Conservation (phyloP, 1,284 basidiomycete genomes). For the Ceratorhiza oryzae-sativae region DNA sequence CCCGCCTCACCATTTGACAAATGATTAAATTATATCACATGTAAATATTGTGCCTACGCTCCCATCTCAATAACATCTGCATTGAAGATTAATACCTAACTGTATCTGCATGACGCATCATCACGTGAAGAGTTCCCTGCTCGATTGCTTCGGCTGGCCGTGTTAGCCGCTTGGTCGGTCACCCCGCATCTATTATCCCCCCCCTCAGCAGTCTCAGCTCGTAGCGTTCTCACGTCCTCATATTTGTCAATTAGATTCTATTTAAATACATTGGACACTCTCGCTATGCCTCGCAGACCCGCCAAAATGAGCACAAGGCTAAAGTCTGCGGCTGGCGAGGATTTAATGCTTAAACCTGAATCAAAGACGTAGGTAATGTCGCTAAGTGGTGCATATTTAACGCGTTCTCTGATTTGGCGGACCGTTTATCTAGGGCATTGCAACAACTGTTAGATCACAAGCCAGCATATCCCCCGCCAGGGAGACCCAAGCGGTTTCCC, state of each 20-base stretch:
- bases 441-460: slow-evolving; percentile 22
- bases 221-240: slow-evolving; percentile 19
- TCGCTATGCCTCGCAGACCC: slow-evolving; percentile 15
- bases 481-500: slow-evolving; percentile 50
- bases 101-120: background rate
- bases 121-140: slow-evolving; percentile 34
- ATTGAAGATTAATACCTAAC: background rate
- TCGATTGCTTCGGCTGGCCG: slow-evolving; percentile 10
- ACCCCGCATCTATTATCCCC: slow-evolving; percentile 4
- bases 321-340: slow-evolving; percentile 28
- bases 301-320: slow-evolving; percentile 18
- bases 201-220: slow-evolving; percentile 3
- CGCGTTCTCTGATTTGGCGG: background rate
- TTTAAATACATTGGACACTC: background rate
- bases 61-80: slow-evolving; percentile 11
- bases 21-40: slow-evolving; percentile 31
- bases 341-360: slow-evolving; percentile 27
- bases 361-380: slow-evolving; percentile 33
- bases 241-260: background rate
- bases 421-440: background rate
- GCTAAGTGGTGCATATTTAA: too few relatives aligned
- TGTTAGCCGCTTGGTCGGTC: slow-evolving; percentile 18
- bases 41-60: slow-evolving; percentile 21
- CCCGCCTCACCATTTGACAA: background rate
- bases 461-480: slow-evolving; percentile 25